Conservation (phyloP, 495 filamentous ascomycete genomes). For the Penicillium soppii region DNA sequence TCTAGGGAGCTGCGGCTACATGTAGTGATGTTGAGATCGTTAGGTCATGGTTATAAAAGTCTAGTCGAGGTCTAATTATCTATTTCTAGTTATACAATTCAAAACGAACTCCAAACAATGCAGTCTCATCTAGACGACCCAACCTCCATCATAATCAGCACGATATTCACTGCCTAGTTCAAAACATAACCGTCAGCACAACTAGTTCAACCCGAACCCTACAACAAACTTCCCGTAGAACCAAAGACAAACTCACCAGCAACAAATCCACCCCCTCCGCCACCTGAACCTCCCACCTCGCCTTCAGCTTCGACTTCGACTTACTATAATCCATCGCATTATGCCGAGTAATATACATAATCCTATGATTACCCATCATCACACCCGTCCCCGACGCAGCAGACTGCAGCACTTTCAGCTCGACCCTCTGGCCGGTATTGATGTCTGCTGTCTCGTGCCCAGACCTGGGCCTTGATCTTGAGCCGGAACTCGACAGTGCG, state of each 20-base stretch:
- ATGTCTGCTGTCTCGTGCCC: slow-evolving; percentile 8
- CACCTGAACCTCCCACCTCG: slow-evolving; percentile 26
- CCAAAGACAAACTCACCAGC: slow-evolving; percentile 15
- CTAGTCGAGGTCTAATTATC: no score
- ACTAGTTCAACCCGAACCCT: neutral
- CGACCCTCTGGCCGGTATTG: slow-evolving; percentile 9
- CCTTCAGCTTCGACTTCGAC: slow-evolving; percentile 7
- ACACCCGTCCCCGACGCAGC: slow-evolving; percentile 12
- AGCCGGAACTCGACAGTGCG: neutral
- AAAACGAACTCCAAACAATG: no score
- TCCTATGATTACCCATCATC: slow-evolving; percentile 23
- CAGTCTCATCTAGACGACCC: neutral
- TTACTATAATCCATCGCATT: slow-evolving; percentile 14
- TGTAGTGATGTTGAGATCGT: no score
- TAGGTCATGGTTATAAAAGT: no score
- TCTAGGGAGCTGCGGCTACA: no score
- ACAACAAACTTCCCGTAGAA: no score
- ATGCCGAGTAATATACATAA: slow-evolving; percentile 17
- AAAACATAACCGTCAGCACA: neutral
- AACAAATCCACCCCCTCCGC: slow-evolving; percentile 28
- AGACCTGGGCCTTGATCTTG: neutral
- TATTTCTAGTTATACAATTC: no score
- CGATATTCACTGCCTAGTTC: slow-evolving; percentile 21
- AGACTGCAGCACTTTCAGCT: slow-evolving; percentile 18
- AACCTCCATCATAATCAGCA: slow-evolving; percentile 19